Evolutionary conservation across 2,329 filamentous ascomycete genomes (phyloP).

Genomic region (Colletotrichum tofieldiae): DNA sequence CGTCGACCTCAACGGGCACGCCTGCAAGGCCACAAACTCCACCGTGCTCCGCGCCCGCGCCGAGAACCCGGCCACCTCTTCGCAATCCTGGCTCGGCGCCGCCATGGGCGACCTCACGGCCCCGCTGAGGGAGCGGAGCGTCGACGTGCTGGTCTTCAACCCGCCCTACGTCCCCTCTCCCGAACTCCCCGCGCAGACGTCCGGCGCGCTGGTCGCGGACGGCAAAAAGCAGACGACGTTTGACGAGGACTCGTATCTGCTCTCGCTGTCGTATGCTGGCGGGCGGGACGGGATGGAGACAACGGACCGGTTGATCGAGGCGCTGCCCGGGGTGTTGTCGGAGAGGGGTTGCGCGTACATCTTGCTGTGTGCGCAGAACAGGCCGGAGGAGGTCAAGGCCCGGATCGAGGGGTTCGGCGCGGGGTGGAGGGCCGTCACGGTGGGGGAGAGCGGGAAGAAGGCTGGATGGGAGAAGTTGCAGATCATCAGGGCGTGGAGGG

Average conservation of each 20-base stretch:
- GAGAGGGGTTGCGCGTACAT: slow-evolving; percentile 87
- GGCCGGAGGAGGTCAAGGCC: slow-evolving; percentile 80
- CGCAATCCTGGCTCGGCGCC: slow-evolving; percentile 74
- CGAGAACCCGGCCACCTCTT: slow-evolving; percentile 53
- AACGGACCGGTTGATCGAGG: slow-evolving; percentile 83
- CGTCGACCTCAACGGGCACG: slow-evolving; percentile 88
- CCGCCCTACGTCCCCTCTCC: slow-evolving; percentile 95
- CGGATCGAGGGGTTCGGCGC: slow-evolving; percentile 62
- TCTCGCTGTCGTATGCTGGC: slow-evolving; percentile 90
- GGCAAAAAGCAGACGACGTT: slow-evolving; percentile 65
- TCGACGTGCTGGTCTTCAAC: slow-evolving; percentile 96
- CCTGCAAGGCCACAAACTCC: slow-evolving; percentile 80
- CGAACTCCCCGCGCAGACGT: slow-evolving; percentile 70
- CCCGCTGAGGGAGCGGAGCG: slow-evolving; percentile 69
- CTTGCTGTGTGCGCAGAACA: slow-evolving; percentile 91
- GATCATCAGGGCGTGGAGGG: slow-evolving; percentile 88
- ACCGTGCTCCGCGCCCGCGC: slow-evolving; percentile 72
- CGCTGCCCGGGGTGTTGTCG: slow-evolving; percentile 76
- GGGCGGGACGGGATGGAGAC: slow-evolving; percentile 94
- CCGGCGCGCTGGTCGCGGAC: slow-evolving; percentile 26
- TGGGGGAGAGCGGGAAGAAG: slow-evolving; percentile 86
- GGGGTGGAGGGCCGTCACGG: slow-evolving; percentile 82
- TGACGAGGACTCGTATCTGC: slow-evolving; percentile 85
- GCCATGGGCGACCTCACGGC: slow-evolving; percentile 79
- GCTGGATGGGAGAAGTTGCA: slow-evolving; percentile 96